Percentiles rank a stretch among this genome's conserved stretches.
Conservation (phyloP, 1,284 basidiomycete species). For the Schizophyllum commune region DNA sequence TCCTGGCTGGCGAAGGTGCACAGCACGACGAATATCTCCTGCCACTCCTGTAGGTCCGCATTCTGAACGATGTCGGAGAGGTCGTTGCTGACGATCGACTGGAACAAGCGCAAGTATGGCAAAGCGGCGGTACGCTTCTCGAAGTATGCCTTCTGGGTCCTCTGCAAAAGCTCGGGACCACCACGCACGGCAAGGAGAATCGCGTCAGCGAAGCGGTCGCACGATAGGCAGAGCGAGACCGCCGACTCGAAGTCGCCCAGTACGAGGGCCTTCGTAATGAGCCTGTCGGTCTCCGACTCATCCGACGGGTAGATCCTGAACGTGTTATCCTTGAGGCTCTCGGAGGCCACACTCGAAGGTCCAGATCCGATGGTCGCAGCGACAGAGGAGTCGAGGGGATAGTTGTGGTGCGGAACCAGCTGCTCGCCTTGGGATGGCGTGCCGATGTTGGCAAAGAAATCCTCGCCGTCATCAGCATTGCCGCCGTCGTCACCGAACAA, state of each 20-base stretch:
- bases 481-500: conserved; percentile 76
- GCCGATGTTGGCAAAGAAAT: conserved; percentile 87
- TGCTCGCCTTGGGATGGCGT: conserved; percentile 29
- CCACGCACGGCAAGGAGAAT: conserved; percentile 91
- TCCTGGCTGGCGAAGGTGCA: conserved; percentile 89
- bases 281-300: conserved; percentile 70
- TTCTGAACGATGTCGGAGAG: conserved; percentile 93
- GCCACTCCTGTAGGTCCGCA: conserved; percentile 92
- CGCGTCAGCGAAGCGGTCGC: conserved; percentile 90
- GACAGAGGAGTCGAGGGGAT: conserved; percentile 78
- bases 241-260: conserved; percentile 93
- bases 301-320: conserved; percentile 84
- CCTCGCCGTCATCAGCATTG: conserved; percentile 49
- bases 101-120: conserved; percentile 92
- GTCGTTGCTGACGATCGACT: conserved; percentile 92
- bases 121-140: conserved; percentile 68
- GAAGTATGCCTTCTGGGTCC: conserved; percentile 93
- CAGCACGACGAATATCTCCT: conserved; percentile 93
- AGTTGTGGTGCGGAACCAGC: conserved; percentile 71
- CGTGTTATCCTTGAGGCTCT: conserved; percentile 64
- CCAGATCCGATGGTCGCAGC: conserved; percentile 87
- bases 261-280: conserved; percentile 91
- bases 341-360: conserved; percentile 78
- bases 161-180: conserved; percentile 81
- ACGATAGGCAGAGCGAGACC: conserved; percentile 85